A percentile compares a stretch with the other conserved stretches of the same genome.
phyloP scores from a whole-genome alignment of 805 yeast genomes.

The Barnettozyma pratensis region DNA sequence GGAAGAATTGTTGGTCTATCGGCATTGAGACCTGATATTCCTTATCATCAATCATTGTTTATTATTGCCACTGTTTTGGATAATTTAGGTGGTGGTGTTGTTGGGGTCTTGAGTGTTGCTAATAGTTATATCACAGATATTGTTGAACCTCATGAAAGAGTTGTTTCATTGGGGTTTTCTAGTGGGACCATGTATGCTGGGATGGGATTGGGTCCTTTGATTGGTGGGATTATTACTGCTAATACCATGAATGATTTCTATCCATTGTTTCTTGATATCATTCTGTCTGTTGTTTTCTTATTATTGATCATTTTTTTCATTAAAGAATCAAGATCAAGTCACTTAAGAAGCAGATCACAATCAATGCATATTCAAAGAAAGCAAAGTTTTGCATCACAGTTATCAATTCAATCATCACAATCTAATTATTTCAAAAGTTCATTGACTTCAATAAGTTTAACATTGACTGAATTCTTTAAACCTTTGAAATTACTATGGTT shows the following conservation, averaged over 20 bases:
- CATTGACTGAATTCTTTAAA: slow-evolving; percentile 25
- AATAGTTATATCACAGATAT: slow-evolving; percentile 75
- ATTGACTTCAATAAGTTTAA: background rate
- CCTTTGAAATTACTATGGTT: slow-evolving; percentile 55
- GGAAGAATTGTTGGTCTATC: slow-evolving; percentile 18
- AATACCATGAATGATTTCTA: slow-evolving; percentile 23
- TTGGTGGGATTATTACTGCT: slow-evolving; percentile 40
- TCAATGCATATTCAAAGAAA: slow-evolving; percentile 27
- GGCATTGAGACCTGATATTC: slow-evolving; percentile 30
- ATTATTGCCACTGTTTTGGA: slow-evolving; percentile 41
- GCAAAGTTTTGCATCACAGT: slow-evolving; percentile 29
- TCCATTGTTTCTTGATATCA: slow-evolving; percentile 28
- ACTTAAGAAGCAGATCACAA: slow-evolving; percentile 50
- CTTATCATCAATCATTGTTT: slow-evolving; percentile 34
- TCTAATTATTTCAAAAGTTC: background rate
- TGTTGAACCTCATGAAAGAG: slow-evolving; percentile 54
- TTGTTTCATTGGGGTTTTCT: slow-evolving; percentile 51
- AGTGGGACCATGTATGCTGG: slow-evolving; percentile 59
- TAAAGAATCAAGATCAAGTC: slow-evolving; percentile 60
- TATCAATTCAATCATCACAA: slow-evolving; percentile 13
- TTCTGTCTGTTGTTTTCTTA: slow-evolving; percentile 29
- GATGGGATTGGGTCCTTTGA: slow-evolving; percentile 58
- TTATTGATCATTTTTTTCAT: slow-evolving; percentile 35
- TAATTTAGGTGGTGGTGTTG: slow-evolving; percentile 58
- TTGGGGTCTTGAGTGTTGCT: slow-evolving; percentile 49